Evolutionary conservation across 2,329 filamentous ascomycete species (phyloP).

Genomic region (Dothidotthia symphoricarpi): DNA sequence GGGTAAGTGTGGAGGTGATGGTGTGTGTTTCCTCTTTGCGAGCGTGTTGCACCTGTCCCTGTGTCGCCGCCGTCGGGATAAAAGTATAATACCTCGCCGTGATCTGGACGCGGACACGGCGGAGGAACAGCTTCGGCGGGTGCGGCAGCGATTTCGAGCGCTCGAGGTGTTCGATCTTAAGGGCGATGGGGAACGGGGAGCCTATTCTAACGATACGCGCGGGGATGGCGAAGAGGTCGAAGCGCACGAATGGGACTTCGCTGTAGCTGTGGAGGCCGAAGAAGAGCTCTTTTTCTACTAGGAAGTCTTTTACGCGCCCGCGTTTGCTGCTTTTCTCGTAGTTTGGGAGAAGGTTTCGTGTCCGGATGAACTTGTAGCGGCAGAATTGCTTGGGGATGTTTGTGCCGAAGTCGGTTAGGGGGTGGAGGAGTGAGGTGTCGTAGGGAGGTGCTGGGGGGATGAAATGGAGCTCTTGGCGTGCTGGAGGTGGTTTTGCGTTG

Average conservation of each 20-base stretch:
- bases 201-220: conserved; percentile 22
- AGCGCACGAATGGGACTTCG: conserved; percentile 23
- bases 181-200: conserved; percentile 11
- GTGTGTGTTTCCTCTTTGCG: conserved; percentile 10
- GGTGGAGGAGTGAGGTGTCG: conserved; percentile 14
- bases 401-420: conserved; percentile 15
- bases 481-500: neutral
- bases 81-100: conserved; percentile 13
- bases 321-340: conserved; percentile 19
- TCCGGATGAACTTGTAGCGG: conserved; percentile 22
- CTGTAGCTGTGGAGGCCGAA: conserved; percentile 18
- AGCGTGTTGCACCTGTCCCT: conserved; percentile 4
- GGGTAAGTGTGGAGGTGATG: neutral
- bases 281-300: conserved; percentile 23
- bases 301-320: conserved; percentile 20
- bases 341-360: conserved; percentile 22
- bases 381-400: conserved; percentile 18
- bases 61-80: conserved; percentile 9
- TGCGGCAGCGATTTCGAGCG: conserved; percentile 23
- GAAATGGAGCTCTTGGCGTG: conserved; percentile 11
- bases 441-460: conserved; percentile 14
- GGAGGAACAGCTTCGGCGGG: conserved; percentile 25
- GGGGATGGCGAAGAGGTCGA: conserved; percentile 23
- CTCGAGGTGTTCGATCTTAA: conserved; percentile 25
- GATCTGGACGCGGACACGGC: conserved; percentile 24